A percentile compares a stretch with the other conserved stretches of the same genome.
Conservation (phyloP, 2,329 filamentous ascomycete species). For the Aspergillus vadensis region DNA sequence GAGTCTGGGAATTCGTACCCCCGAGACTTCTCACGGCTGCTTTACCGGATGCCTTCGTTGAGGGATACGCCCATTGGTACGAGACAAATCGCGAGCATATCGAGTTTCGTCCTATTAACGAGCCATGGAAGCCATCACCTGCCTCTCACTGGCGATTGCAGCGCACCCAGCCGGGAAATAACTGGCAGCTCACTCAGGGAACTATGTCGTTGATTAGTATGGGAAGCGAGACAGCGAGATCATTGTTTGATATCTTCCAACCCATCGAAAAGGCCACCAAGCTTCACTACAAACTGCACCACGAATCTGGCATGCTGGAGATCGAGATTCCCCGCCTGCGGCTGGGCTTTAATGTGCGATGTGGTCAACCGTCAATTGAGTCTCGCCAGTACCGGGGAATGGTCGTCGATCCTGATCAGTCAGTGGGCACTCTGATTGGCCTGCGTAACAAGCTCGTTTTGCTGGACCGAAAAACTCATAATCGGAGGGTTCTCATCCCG, state of each 20-base stretch:
- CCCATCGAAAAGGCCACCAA: slow-evolving; percentile 40
- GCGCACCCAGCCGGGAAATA: background rate
- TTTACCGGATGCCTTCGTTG: slow-evolving; percentile 41
- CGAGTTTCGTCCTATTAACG: slow-evolving; percentile 33
- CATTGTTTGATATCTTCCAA: slow-evolving; percentile 24
- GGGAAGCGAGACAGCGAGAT: slow-evolving; percentile 9
- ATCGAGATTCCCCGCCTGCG: slow-evolving; percentile 52
- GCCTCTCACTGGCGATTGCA: slow-evolving; percentile 29
- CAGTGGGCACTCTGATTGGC: slow-evolving; percentile 53
- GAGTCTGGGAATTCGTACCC: slow-evolving; percentile 35
- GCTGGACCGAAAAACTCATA: slow-evolving; percentile 26
- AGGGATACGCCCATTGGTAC: slow-evolving; percentile 53
- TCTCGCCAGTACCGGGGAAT: slow-evolving; percentile 57
- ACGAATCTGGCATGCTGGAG: slow-evolving; percentile 26
- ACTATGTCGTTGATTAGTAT: slow-evolving; percentile 19
- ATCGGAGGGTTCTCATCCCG: slow-evolving; percentile 44
- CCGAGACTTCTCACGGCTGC: slow-evolving; percentile 27
- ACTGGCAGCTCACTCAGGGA: slow-evolving; percentile 9
- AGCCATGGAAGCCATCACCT: slow-evolving; percentile 31
- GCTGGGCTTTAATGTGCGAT: slow-evolving; percentile 49
- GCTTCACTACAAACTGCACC: slow-evolving; percentile 40
- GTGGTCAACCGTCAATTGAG: slow-evolving; percentile 30
- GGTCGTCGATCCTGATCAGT: slow-evolving; percentile 51
- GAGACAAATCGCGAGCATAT: slow-evolving; percentile 28
- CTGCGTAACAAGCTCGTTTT: slow-evolving; percentile 55